Base-by-base conservation (phyloP, 176 grass and related monocot genomes). In the Guadua angustifolia region DNA sequence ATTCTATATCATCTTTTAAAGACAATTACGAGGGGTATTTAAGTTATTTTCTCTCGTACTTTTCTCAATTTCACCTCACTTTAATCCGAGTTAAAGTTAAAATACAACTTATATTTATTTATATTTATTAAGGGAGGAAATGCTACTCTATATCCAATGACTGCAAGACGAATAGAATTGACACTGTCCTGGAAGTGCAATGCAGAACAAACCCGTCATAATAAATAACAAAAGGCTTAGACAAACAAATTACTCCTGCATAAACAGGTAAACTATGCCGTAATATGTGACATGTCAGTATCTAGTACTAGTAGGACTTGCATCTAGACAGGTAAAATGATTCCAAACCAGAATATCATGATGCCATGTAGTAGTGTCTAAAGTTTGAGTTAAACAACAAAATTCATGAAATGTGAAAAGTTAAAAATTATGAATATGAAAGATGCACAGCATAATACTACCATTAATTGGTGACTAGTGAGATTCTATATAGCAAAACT, bases 221-320 rank as follows among this genome's bases (percentile, higher is more conserved):
- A 15, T 11, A 49, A 49, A 21, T 7, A 21, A 6, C 49, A 56
- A 21, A 21, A 8, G 18, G 18, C 7, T 6, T 56, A 56, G 52
- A 21, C 18, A 56, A 56, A 56, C 52, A 56, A 7, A 21, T 21
- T 21, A 9, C 16, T 56, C 52, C 52, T 21, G 56, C 32, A 6
- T 66, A 55, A 52, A 53, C 17, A 68, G 82, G 53, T 59, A 77
- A 16, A 33, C 51, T 9, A 2, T 52, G 35, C 21, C 59, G 60
- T 55, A 43, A 74, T 47, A 61, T 76, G 58, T 52, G 32, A 74
- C 35, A 60, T 84, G 58, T 52, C 46, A 14, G 21, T 50, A 84
- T 66, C 18, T 64, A 52, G 9, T 8, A 55, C 33, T 9, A 24
- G 45, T 24, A 33, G 45, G 36, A 4, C 21, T 17, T 77, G 56